phyloP scores from a whole-genome alignment of 2,329 filamentous ascomycete species.

The Ascochyta rabiei region DNA sequence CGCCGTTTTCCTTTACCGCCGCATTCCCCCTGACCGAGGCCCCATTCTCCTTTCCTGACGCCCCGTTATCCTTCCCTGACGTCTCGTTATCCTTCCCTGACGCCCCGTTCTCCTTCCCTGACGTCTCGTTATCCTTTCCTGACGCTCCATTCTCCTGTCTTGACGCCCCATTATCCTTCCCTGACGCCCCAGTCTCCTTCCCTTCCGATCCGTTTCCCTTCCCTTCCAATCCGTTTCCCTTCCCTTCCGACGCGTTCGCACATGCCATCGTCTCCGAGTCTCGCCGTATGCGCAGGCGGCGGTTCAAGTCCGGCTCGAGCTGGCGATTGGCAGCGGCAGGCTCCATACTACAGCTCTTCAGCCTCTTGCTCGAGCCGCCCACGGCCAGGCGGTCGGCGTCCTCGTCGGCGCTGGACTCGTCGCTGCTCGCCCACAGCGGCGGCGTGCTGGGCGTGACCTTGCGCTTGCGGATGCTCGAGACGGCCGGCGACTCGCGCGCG shows the following conservation, averaged over 20 bases:
- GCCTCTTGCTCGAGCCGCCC: conserved; percentile 40
- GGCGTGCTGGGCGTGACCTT: conserved; percentile 43
- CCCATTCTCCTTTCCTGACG: too few species aligned
- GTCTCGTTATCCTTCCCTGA: too few species aligned
- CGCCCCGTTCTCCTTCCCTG: too few species aligned
- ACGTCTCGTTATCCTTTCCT: too few species aligned
- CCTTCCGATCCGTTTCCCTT: too few species aligned
- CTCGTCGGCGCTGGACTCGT: conserved; percentile 37
- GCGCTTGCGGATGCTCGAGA: conserved; percentile 40
- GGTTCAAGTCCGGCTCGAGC: conserved; percentile 44
- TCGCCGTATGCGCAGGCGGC: conserved; percentile 38
- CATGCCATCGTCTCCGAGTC: conserved; percentile 18
- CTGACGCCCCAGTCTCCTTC: too few species aligned
- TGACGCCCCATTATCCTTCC: too few species aligned
- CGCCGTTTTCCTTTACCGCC: neutral
- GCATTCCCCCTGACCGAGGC: too few species aligned
- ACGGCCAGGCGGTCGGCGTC: conserved; percentile 35
- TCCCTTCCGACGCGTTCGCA: neutral
- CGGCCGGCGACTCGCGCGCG: conserved; percentile 34
- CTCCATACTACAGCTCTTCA: conserved; percentile 46
- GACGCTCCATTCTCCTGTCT: too few species aligned
- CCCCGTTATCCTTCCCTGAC: too few species aligned
- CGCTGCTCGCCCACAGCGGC: conserved; percentile 43
- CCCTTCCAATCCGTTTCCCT: neutral
- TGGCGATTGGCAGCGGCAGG: conserved; percentile 44